Evolutionary conservation across 805 yeast genomes (phyloP).

Genomic region (Metschnikowia corniflorae): DNA sequence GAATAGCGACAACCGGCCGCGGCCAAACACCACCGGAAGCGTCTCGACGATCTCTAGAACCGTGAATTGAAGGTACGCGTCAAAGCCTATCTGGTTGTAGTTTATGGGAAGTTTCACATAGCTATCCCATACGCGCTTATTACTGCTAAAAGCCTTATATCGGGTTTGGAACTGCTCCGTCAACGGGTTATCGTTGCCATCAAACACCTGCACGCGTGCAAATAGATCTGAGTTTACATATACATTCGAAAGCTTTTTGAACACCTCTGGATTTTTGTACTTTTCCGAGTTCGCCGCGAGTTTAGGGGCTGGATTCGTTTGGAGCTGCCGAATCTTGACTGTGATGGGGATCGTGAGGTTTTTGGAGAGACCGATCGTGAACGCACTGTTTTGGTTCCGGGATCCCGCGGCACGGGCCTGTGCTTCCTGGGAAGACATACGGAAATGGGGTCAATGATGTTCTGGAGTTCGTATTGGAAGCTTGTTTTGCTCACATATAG

Average conservation of each 20-base stretch:
- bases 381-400: constrained; percentile 20
- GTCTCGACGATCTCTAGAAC: constrained; percentile 68
- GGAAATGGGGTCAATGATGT: background rate
- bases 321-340: constrained; percentile 32
- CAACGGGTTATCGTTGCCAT: constrained; percentile 28
- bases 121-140: constrained; percentile 58
- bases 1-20: constrained; percentile 58
- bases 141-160: constrained; percentile 30
- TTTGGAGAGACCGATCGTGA: constrained; percentile 39
- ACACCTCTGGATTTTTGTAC: constrained; percentile 33
- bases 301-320: constrained; percentile 14
- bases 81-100: constrained; percentile 65
- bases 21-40: constrained; percentile 52
- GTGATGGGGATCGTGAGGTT: constrained; percentile 32
- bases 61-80: constrained; percentile 55
- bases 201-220: constrained; percentile 29
- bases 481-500: too few relatives aligned
- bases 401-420: constrained; percentile 1
- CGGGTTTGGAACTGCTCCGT: constrained; percentile 35
- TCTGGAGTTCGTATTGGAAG: background rate
- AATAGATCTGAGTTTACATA: constrained; percentile 34
- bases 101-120: constrained; percentile 72
- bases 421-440: background rate
- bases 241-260: constrained; percentile 31
- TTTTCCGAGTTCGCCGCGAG: constrained; percentile 27